phyloP scores from a whole-genome alignment of 306 rosid species.

The Lathyrus sativus region DNA sequence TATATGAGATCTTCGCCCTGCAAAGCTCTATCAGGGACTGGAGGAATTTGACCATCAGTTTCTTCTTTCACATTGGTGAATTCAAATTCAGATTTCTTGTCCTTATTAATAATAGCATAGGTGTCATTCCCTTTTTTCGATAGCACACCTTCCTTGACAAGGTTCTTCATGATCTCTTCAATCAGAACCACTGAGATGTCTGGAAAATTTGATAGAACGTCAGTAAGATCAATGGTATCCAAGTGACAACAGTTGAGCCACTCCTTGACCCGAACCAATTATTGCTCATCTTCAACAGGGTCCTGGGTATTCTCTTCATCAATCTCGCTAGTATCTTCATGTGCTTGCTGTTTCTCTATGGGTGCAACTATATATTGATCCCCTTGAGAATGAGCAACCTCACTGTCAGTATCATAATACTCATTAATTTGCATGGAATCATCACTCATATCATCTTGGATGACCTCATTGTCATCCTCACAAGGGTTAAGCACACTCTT shows the following conservation, averaged over 20 bases:
- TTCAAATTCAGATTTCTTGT: conserved; percentile 70
- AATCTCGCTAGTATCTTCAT: too few relatives aligned
- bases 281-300: conserved; percentile 77
- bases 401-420: too few relatives aligned
- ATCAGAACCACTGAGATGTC: conserved; percentile 93
- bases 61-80: conserved; percentile 76
- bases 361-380: too few relatives aligned
- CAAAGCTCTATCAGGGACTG: conserved; percentile 41
- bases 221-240: conserved; percentile 69
- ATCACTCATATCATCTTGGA: too few relatives aligned
- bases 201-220: conserved; percentile 79
- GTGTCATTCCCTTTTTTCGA: conserved; percentile 62
- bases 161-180: conserved; percentile 82
- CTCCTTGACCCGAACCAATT: conserved; percentile 68
- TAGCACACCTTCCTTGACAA: conserved; percentile 65
- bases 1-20: conserved; percentile 62
- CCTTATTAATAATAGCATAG: conserved; percentile 61
- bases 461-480: too few relatives aligned
- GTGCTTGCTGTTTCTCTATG: too few relatives aligned
- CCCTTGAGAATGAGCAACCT: too few relatives aligned
- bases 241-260: conserved; percentile 68
- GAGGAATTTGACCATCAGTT: conserved; percentile 50
- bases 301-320: conserved; percentile 89
- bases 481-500: too few relatives aligned
- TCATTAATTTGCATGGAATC: too few relatives aligned